Conservation (phyloP, 2,329 filamentous ascomycete genomes). For the Fusarium praegraminearum region DNA sequence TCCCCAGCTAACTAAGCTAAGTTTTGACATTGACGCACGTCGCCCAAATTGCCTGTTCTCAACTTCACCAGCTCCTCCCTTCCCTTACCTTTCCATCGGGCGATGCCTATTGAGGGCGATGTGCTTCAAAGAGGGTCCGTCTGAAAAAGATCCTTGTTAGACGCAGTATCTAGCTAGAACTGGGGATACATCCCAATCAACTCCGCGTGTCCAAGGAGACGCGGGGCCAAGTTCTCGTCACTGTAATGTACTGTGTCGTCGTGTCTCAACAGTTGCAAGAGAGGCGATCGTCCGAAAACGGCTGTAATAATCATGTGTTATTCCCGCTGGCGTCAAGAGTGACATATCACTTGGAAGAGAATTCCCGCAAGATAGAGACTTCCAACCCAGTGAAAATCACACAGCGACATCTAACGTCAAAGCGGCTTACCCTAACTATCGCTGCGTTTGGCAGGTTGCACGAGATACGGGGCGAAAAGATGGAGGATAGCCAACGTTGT, state of each 20-base stretch:
- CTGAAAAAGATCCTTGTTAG: conserved; percentile 18
- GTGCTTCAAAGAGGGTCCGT: conserved; percentile 24
- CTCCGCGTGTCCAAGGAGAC: not conserved
- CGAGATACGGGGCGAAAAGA: conserved; percentile 24
- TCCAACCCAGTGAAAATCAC: conserved; percentile 25
- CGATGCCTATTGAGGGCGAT: conserved; percentile 37
- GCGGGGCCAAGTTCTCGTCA: conserved; percentile 19
- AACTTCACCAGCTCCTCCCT: not conserved
- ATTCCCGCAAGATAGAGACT: not conserved
- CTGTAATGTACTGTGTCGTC: not conserved
- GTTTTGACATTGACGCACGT: not conserved
- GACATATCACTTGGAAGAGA: conserved; percentile 11
- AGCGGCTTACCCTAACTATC: conserved; percentile 9
- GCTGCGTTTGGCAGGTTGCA: conserved; percentile 38
- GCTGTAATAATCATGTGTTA: not conserved
- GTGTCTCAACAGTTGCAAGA: not conserved
- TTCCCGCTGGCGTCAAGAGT: conserved; percentile 9
- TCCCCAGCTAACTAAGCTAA: not conserved
- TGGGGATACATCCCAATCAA: conserved; percentile 8
- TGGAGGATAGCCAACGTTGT: not conserved
- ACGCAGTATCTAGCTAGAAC: not conserved
- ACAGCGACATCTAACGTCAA: conserved; percentile 33
- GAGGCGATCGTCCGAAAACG: not conserved
- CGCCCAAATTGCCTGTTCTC: conserved; percentile 24
- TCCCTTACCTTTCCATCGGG: conserved; percentile 12